phyloP scores from a whole-genome alignment of 257 asterid genomes.

The Solanum appendiculatum region DNA sequence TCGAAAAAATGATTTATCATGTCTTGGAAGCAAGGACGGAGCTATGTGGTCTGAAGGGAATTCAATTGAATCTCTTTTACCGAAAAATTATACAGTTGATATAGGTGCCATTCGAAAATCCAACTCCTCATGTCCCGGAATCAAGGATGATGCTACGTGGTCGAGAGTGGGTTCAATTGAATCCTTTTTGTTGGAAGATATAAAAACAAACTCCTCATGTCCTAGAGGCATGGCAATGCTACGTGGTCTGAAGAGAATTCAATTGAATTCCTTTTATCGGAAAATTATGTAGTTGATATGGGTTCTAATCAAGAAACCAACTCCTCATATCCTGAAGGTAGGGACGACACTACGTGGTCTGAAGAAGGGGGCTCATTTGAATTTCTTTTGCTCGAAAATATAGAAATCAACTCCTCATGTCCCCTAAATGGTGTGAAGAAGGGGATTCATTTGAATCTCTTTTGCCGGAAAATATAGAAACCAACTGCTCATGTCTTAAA shows the following conservation, averaged over 20 bases:
- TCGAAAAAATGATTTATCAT: neutral
- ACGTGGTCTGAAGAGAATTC: neutral
- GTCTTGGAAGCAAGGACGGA: neutral
- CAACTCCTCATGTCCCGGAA: neutral
- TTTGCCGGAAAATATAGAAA: neutral
- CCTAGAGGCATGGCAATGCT: neutral
- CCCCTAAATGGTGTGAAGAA: neutral
- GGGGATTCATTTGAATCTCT: neutral
- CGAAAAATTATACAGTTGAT: neutral
- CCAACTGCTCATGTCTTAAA: neutral
- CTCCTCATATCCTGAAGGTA: neutral
- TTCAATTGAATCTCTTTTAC: neutral
- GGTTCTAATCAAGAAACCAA: neutral
- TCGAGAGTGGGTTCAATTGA: neutral
- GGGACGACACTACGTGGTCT: neutral
- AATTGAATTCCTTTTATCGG: neutral
- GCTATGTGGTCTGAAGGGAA: neutral
- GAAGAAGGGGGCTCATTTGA: neutral
- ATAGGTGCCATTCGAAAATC: neutral
- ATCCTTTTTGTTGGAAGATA: neutral
- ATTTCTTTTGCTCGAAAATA: too few relatives aligned
- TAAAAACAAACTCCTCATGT: neutral
- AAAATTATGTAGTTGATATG: neutral
- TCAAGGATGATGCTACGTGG: neutral
- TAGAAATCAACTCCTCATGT: neutral